Percentiles rank a stretch among this genome's conserved stretches.
These are phyloP conservation scores for Saksenaea vasiformis DNA, from an alignment of 371 early-diverging fungal genomes.

Conservation along the genomic window DNA sequence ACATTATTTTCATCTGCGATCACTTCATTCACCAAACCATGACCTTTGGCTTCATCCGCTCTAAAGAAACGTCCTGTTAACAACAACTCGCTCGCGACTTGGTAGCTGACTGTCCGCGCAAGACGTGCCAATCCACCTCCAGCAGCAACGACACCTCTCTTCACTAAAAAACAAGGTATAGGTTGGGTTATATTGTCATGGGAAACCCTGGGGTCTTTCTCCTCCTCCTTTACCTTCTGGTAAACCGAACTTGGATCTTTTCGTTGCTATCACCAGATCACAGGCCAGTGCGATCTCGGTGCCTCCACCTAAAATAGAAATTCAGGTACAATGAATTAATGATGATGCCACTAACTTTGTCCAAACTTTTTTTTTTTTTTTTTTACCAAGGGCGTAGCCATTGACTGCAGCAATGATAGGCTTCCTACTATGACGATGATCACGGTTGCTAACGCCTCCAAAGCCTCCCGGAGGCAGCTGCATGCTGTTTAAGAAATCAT, in stretches of 20 bases:
- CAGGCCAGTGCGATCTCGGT: constrained; percentile 47
- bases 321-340: not conserved
- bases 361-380: not conserved
- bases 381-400: constrained; percentile 44
- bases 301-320: constrained; percentile 38
- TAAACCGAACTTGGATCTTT: constrained; percentile 45
- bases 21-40: constrained; percentile 49
- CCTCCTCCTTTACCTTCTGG: constrained; percentile 43
- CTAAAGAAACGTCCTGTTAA: constrained; percentile 48
- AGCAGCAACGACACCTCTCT: constrained; percentile 47
- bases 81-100: constrained; percentile 44
- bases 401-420: constrained; percentile 58
- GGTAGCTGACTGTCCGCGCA: constrained; percentile 44
- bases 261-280: constrained; percentile 51
- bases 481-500: not conserved
- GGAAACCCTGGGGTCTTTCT: no score
- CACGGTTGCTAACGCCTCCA: constrained; percentile 48
- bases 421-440: constrained; percentile 28
- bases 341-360: not conserved
- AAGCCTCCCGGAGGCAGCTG: constrained; percentile 43
- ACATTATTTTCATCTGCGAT: constrained; percentile 37
- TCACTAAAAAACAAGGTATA: constrained; percentile 23
- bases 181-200: not conserved
- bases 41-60: constrained; percentile 44
- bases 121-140: constrained; percentile 50